Conservation (phyloP, 1,284 basidiomycete species). For the Apiotrichum montevideense region DNA sequence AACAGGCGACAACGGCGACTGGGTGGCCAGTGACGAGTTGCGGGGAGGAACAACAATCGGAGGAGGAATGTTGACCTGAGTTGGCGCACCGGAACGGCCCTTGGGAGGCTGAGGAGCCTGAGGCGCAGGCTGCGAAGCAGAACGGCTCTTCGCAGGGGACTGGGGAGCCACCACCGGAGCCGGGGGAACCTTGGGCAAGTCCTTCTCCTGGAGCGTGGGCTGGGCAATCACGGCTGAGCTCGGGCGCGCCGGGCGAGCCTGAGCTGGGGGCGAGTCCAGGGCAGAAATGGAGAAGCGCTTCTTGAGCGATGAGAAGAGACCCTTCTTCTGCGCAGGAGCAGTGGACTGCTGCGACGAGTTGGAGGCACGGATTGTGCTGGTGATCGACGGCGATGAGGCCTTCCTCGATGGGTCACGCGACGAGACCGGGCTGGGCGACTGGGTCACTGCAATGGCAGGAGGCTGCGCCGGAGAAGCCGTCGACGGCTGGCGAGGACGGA, state of each 20-base stretch:
- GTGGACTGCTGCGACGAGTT: background rate
- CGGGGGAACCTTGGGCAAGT: background rate
- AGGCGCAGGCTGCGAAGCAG: background rate
- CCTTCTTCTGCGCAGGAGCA: conserved; percentile 4
- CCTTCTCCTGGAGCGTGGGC: background rate
- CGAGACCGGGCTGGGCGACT: background rate
- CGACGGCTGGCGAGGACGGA: background rate
- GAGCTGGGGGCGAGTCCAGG: background rate
- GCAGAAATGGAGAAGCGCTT: conserved; percentile 16
- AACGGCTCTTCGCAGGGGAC: no score
- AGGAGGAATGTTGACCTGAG: conserved; percentile 4
- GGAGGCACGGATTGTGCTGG: background rate
- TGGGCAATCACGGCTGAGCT: background rate
- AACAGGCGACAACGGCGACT: background rate
- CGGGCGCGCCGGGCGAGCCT: conserved; percentile 3
- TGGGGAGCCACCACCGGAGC: background rate
- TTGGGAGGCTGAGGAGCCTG: background rate
- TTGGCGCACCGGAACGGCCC: background rate
- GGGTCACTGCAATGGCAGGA: background rate
- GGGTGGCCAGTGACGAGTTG: conserved; percentile 6
- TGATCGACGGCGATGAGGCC: background rate
- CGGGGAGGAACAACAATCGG: conserved; percentile 16
- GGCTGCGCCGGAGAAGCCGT: background rate
- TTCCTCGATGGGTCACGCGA: background rate
- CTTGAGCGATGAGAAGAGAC: conserved; percentile 13